Percentiles rank a stretch among this genome's conserved stretches.
These are phyloP conservation scores for Trichophyton schoenleinii DNA, from an alignment of 2,329 filamentous ascomycete genomes.

Conservation along the genomic window DNA sequence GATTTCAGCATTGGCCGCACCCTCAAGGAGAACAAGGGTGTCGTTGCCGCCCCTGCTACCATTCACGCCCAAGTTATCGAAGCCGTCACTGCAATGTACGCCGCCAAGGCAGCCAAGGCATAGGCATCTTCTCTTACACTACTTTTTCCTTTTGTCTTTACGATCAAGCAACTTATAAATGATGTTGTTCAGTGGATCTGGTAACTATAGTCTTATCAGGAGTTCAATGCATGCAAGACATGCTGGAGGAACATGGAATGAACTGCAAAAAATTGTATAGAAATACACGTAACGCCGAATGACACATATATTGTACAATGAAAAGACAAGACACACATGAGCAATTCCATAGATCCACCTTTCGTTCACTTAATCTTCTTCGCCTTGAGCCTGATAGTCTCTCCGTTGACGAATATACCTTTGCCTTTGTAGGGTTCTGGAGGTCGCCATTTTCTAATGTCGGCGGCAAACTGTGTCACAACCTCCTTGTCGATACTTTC, in stretches of 20 bases:
- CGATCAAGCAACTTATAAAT: not conserved
- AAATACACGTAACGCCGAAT: slow-evolving; percentile 18
- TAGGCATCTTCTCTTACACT: not conserved
- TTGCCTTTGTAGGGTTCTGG: slow-evolving; percentile 99
- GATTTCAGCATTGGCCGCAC: slow-evolving; percentile 83
- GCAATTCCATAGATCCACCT: slow-evolving; percentile 6
- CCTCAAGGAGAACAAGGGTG: slow-evolving; percentile 79
- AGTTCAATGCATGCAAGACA: not conserved
- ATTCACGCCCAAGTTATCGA: slow-evolving; percentile 65
- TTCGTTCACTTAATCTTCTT: slow-evolving; percentile 78
- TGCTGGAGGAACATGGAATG: not conserved
- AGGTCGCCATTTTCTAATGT: slow-evolving; percentile 74
- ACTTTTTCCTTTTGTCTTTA: not conserved
- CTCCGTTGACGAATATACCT: slow-evolving; percentile 94
- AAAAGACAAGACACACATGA: slow-evolving; percentile 7
- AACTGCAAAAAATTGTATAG: slow-evolving; percentile 12
- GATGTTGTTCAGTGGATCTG: not conserved
- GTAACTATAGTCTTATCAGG: not conserved
- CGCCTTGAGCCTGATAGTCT: slow-evolving; percentile 95
- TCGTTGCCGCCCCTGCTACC: slow-evolving; percentile 70
- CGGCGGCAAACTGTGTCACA: slow-evolving; percentile 81
- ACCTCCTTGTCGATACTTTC: slow-evolving; percentile 78
- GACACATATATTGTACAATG: slow-evolving; percentile 17
- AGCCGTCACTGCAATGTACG: slow-evolving; percentile 54
- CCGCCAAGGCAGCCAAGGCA: slow-evolving; percentile 47